Conservation (phyloP, 2,329 filamentous ascomycete species). For the Trichoderma sp. region DNA sequence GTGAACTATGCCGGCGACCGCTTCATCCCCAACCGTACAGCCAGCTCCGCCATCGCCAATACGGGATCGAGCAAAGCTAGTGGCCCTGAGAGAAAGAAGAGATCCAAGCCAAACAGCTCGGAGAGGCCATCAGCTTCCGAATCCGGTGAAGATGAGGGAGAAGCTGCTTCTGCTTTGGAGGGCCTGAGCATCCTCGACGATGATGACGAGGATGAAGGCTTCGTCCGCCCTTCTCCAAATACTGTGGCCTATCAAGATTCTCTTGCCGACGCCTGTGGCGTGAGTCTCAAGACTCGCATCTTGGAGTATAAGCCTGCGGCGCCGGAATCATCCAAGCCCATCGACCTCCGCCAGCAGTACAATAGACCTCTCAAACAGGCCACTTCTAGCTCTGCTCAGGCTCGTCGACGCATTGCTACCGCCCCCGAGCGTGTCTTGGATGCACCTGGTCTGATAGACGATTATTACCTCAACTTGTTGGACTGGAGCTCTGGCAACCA, state of each 20-base stretch:
- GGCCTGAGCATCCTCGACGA: slow-evolving; percentile 70
- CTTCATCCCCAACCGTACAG: slow-evolving; percentile 92
- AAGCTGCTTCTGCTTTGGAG: slow-evolving; percentile 74
- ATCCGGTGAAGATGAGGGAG: slow-evolving; percentile 72
- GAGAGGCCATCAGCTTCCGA: slow-evolving; percentile 79
- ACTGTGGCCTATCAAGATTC: slow-evolving; percentile 91
- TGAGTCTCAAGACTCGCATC: slow-evolving; percentile 91
- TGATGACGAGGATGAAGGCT: slow-evolving; percentile 67
- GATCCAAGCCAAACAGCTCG: slow-evolving; percentile 64
- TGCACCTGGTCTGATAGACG: slow-evolving; percentile 92
- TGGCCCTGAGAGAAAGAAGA: slow-evolving; percentile 66
- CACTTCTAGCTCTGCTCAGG: slow-evolving; percentile 76
- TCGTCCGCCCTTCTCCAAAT: slow-evolving; percentile 82
- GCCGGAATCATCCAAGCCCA: slow-evolving; percentile 97
- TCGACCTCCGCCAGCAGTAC: slow-evolving; percentile 96
- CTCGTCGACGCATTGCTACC: slow-evolving; percentile 88
- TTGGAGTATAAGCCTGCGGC: slow-evolving; percentile 97
- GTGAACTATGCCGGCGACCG: slow-evolving; percentile 82
- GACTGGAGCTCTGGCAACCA: slow-evolving; percentile 99
- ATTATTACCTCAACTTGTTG: slow-evolving; percentile 98
- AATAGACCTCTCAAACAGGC: slow-evolving; percentile 89
- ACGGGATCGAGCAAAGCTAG: slow-evolving; percentile 84
- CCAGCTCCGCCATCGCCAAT: slow-evolving; percentile 86
- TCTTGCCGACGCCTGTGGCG: slow-evolving; percentile 86
- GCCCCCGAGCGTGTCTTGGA: slow-evolving; percentile 95